These are phyloP conservation scores for Emericellopsis terricola DNA, from an alignment of 495 filamentous ascomycete species.

Conservation along the genomic window DNA sequence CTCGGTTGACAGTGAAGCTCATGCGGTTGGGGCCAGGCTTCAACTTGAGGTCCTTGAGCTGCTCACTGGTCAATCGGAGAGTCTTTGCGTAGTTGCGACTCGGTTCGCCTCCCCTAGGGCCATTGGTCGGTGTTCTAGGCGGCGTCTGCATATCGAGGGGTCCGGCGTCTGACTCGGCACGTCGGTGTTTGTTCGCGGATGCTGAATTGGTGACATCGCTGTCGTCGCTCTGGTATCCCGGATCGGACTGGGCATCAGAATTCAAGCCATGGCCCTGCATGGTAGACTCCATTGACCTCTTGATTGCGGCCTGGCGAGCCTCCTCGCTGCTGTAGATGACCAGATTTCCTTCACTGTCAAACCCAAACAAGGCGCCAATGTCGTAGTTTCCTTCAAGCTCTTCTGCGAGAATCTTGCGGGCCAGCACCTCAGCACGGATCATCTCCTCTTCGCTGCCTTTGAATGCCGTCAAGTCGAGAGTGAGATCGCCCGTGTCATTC, in stretches of 20 bases:
- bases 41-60: constrained; percentile 72
- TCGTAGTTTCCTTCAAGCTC: constrained; percentile 92
- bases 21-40: constrained; percentile 76
- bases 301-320: constrained; percentile 60
- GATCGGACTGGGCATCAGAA: constrained; percentile 71
- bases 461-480: constrained; percentile 96
- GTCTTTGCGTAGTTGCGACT: constrained; percentile 91
- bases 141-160: constrained; percentile 52
- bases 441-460: constrained; percentile 87
- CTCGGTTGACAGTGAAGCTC: constrained; percentile 90
- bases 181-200: constrained; percentile 16
- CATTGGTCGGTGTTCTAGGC: constrained; percentile 52
- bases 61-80: constrained; percentile 85
- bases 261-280: constrained; percentile 18
- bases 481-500: constrained; percentile 85
- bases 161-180: constrained; percentile 51
- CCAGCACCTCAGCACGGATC: constrained; percentile 75
- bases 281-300: constrained; percentile 23
- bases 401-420: constrained; percentile 87
- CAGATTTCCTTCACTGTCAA: constrained; percentile 86
- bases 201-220: constrained; percentile 23
- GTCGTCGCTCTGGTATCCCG: constrained; percentile 78
- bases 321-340: constrained; percentile 99
- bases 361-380: constrained; percentile 85
- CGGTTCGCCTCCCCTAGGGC: constrained; percentile 38